Evolutionary conservation across 345 rosid species (phyloP), one percentile per base, ranked within the genome.

Genomic region (Moringa oleifera): DNA sequence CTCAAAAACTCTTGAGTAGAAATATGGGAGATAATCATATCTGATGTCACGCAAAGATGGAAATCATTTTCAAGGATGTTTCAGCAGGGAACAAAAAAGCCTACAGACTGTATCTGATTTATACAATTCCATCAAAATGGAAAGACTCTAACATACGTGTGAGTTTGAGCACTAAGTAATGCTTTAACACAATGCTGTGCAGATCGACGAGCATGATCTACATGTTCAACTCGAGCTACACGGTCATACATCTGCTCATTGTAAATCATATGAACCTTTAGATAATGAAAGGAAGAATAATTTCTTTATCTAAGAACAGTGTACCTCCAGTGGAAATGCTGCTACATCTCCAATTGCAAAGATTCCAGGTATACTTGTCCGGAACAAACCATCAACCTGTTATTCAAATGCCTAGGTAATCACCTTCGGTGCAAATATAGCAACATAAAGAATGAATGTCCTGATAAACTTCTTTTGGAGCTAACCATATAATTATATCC

Each of bases 291-390:
- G 16, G 56, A 55, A 54, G 49, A 54, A 53, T 55, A 33, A 51
- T 16, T 41, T 57, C 20, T 54, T 70, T 37, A 23, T 81, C 23
- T 67, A 7, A 67, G 18, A 75, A 65, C 37, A 36, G 33, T 55
- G 61, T 71, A 94, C 97, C 95, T 90, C 86, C 65, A 94, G 73
- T 0, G 96, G 99, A 77, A 94, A 94, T 56, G 97, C 96, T 71
- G 97, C 99, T 0, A 90, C 92, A 75, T 94, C 99, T 82, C 97
- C 99, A 64, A 94, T 79, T 73, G 95, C 95, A 69, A 90, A 94
- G 47, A 94, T 90, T 75, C 97, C 99, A 67, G 99, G 97, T 36
- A 67, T 46, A 20, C 80, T 82, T 61, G 98, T 88, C 50, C 94
- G 66, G 80, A 93, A 90, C 60, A 63, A 81, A 68, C 96, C 90